A percentile compares a stretch with the other conserved stretches of the same genome.
Evolutionary conservation across 768 basidiomycete genomes (phyloP).

Genomic region (Mycena capillaripes): DNA sequence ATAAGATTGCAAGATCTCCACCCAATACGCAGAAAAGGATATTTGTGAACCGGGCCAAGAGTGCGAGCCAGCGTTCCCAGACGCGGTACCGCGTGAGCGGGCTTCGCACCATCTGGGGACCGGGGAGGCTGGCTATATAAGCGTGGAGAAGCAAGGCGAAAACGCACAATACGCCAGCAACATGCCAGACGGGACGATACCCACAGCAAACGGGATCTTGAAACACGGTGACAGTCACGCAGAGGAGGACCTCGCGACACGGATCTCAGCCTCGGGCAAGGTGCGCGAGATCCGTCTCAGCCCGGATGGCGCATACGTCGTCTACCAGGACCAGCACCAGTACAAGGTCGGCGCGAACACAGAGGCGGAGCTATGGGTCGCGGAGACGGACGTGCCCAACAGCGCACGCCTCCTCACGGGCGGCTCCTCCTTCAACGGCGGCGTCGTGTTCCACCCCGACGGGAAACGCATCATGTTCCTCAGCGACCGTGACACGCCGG

Average conservation of each 20-base stretch:
- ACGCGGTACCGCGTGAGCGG: neutral
- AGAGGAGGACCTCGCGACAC: slow-evolving; percentile 36
- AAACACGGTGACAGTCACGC: neutral
- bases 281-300: slow-evolving; percentile 52
- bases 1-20: neutral
- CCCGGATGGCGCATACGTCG: slow-evolving; percentile 44
- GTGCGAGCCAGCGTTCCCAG: neutral
- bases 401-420: slow-evolving; percentile 46
- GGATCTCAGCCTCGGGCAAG: slow-evolving; percentile 46
- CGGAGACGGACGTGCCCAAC: slow-evolving; percentile 41
- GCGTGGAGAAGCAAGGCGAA: too few species aligned
- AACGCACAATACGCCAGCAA: neutral
- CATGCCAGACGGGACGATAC: neutral
- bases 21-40: neutral
- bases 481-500: slow-evolving; percentile 47
- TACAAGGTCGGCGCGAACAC: slow-evolving; percentile 42
- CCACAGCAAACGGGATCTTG: neutral
- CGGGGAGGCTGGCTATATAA: neutral
- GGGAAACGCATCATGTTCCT: slow-evolving; percentile 46
- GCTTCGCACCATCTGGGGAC: neutral
- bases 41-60: slow-evolving; percentile 16
- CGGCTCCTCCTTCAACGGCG: slow-evolving; percentile 46
- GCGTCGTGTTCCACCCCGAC: slow-evolving; percentile 50
- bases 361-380: slow-evolving; percentile 49
- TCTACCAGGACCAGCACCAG: slow-evolving; percentile 51